These are phyloP conservation scores for Harringtonia aguacate DNA, from an alignment of 2,329 filamentous ascomycete species.

Conservation along the genomic window DNA sequence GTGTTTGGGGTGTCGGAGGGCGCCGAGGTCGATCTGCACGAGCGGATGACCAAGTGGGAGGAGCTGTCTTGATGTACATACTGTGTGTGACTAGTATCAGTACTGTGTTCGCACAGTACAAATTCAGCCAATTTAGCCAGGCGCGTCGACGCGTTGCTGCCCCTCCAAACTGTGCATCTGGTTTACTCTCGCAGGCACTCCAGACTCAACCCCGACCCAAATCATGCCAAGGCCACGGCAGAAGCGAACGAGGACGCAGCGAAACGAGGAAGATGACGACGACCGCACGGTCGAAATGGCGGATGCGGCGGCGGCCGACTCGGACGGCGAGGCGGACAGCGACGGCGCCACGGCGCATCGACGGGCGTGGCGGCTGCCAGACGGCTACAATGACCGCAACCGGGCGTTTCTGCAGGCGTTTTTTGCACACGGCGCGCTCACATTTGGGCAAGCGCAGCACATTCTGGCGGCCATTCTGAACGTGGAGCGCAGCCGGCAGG, in stretches of 20 bases:
- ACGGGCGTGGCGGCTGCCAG: conserved; percentile 12
- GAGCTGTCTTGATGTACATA: conserved; percentile 14
- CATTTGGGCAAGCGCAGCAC: conserved; percentile 59
- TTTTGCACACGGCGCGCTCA: conserved; percentile 67
- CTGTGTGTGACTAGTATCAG: background rate
- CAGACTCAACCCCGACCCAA: background rate
- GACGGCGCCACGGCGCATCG: background rate
- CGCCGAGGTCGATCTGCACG: conserved; percentile 18
- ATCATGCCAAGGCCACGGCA: conserved; percentile 5
- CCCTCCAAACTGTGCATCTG: background rate
- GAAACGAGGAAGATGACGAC: background rate
- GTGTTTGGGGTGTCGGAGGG: conserved; percentile 21
- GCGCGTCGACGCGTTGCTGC: background rate
- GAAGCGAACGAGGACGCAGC: conserved; percentile 4
- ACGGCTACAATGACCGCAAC: conserved; percentile 50
- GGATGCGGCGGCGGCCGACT: background rate
- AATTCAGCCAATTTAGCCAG: background rate
- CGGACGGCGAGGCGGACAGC: background rate
- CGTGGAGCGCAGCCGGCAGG: conserved; percentile 38
- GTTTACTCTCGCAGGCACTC: background rate
- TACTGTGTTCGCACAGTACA: background rate
- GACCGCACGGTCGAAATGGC: background rate
- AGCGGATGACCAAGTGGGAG: conserved; percentile 23
- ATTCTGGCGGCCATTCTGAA: conserved; percentile 69
- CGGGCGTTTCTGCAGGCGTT: conserved; percentile 88